Base-by-base conservation (phyloP, 495 filamentous ascomycete species). In the Staphylotrichum tortipilum region DNA sequence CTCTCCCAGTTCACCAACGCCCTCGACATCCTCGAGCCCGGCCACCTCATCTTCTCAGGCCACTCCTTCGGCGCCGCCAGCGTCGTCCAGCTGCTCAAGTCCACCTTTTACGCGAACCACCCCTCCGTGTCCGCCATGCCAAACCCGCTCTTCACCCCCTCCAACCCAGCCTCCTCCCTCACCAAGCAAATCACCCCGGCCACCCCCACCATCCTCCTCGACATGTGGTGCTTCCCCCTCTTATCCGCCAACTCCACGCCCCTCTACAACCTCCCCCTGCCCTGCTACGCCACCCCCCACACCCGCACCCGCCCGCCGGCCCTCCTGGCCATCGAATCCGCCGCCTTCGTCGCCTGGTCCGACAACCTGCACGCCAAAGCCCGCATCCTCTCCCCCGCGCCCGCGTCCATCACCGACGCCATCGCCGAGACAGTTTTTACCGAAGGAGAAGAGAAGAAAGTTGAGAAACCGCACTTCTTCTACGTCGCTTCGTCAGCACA, bases 51-150 rank as follows among this genome's bases (percentile, higher is more conserved):
- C 37, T 88, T 81, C 63, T 74, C 73, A 1, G 86, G 86, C 7
- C 86, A 91, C 64, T 84, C 80, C 14, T 90, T 91, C 56, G 86
- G 86, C 38, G 81, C 81, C 18, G 72, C 84, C 0, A 86, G 81
- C 18, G 69, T 79, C 24, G 73, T 84, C 4, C 86, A 89, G 56
- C 74, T 91, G 39, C 61, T 87, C 53, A 91, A 91, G 59, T 81
- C 73, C 28, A 74, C 81, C 30, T 86, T 79, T 67, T 86, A 85
- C 60, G 69, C 66, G 49, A 60, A 57, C 17, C 65, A 61, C 18
- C 65, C 60, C 4, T 59, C 62, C 50, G 48, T 65, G 22, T 35
- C 55, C 22, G 49, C 50, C 24, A 66, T 3, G 30, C 17, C 39
- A 2, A 54, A 51, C 46, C 71, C 69, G 1, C 68, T 83, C 0